Base-by-base conservation (phyloP, 306 rosid genomes). In the Pterocarpus macrocarpus region DNA sequence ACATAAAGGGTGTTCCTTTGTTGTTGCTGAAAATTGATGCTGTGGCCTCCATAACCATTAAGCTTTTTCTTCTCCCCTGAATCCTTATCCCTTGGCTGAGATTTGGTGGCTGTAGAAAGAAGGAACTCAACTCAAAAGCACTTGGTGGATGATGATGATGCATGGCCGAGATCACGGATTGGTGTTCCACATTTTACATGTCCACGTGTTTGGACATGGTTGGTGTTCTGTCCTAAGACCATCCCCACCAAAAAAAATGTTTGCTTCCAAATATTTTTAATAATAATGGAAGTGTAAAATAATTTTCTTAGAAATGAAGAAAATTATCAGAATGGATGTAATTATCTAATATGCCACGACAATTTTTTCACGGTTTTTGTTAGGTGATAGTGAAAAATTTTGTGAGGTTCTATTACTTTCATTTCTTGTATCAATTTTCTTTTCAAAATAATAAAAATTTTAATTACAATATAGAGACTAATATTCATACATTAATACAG, bases 21-120 rank as follows among this genome's bases (percentile, higher is more conserved):
- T 64, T 78, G 77, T 77, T 62, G 53, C 90, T 57, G 64, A 79
- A 88, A 34, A 89, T 69, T 32, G 79, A 69, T 57, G 94, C 85
- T 58, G 71, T 61, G 58, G 72, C 81, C 55, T 83, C 97, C 99
- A 93, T 92, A 63, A 70, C 94, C 93, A 90, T 83, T 81, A 17
- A 71, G 44, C 78, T 41, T 58, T 58, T 79, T 30, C 71, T 30
- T 79, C 39, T 78, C 15, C 67, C 15, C n/a, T 77, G 0, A 22
- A 22, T 22, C 68, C 80, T 38, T 57, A 50, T 75, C 47, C 33
- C 17, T 78, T 53, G 3, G 80, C 41, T 28, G 12, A 33, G 70
- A 43, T 41, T 55, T 53, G 79, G 76, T 14, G 32, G 45, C 45
- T 14, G 32, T 53, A 49, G 50, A 5, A 15, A 1, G 62, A 22